Percentiles rank a stretch among this genome's conserved stretches.
Conservation (phyloP, 768 basidiomycete species). For the Suillus bovinus region DNA sequence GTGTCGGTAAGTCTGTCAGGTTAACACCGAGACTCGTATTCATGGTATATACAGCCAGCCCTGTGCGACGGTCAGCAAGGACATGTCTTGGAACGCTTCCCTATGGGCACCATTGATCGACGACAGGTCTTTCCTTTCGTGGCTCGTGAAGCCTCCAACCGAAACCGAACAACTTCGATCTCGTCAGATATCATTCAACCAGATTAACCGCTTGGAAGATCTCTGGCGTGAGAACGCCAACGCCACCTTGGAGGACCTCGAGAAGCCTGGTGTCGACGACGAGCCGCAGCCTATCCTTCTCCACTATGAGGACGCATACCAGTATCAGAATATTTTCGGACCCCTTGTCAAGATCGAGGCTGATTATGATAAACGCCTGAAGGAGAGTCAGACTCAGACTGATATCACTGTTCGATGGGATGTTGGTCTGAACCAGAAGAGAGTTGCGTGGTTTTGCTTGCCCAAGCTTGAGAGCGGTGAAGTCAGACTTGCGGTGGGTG, state of each 20-base stretch:
- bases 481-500: conserved; percentile 94
- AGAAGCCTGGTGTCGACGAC: conserved; percentile 96
- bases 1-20: conserved; percentile 69
- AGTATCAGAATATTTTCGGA: conserved; percentile 99
- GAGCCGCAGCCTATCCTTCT: conserved; percentile 91
- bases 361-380: conserved; percentile 96
- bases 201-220: conserved; percentile 97
- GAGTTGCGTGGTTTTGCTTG: conserved; percentile 96
- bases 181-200: conserved; percentile 94
- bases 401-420: conserved; percentile 98
- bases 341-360: conserved; percentile 99
- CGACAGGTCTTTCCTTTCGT: conserved; percentile 97
- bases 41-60: conserved; percentile 71
- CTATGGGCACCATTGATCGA: conserved; percentile 99
- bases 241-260: conserved; percentile 94
- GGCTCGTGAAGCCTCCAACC: conserved; percentile 96
- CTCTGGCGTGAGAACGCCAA: conserved; percentile 96
- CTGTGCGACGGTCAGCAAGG: conserved; percentile 94
- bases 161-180: conserved; percentile 96
- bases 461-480: conserved; percentile 99
- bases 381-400: conserved; percentile 98
- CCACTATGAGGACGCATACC: conserved; percentile 97
- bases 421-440: conserved; percentile 96
- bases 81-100: conserved; percentile 97
- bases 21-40: background rate